Evolutionary conservation across 192 early-diverging fungal genomes (phyloP), one percentile per base, ranked within the genome.

Genomic region (Dissophora ornata): DNA sequence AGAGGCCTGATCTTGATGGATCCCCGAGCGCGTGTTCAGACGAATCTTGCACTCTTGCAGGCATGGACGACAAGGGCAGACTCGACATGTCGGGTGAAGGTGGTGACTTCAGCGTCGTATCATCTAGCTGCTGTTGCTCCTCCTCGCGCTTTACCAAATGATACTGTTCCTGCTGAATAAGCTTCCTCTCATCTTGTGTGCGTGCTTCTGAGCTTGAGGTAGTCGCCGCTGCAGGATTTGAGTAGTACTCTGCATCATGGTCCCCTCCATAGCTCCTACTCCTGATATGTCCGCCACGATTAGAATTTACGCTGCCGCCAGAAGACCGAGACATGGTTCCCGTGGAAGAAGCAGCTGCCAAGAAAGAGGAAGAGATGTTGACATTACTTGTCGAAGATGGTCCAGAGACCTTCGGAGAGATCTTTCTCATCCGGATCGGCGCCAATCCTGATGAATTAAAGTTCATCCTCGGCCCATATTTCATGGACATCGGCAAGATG

Each of bases 401-500:
- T 11, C 33, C 64, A 15, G 57, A 19, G 1, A 33, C 58, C 25
- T 67, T 77, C 30, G 71, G 63, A 3, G 71, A 77, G 9, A 77
- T 77, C 52, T 62, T 77, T 18, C 71, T 49, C 48, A 77, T 55
- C 19, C 64, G 48, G 51, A 57, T 47, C 10, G 71, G 45, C 7
- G 64, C 26, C 12, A 56, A n/a, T 29, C 57, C 51, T 2, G 63
- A 66, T 2, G 57, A 29, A 16, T 42, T 36, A 48, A 61, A 77
- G 2, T 34, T 46, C 51, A 59, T 53, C 29, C 58, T 46, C n/a
- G 71, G 34, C 22, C 57, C 57, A 36, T 75, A 67, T 19, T 75
- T 75, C 51, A 61, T 56, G 8, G 71, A 75, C 71, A 75, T 75
- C 15, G 71, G 71, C 4, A 75, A 47, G 38, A 75, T 75, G 2